These are phyloP conservation scores for Boletus rufocinnamomeus DNA, from an alignment of 768 basidiomycete species.

Conservation along the genomic window DNA sequence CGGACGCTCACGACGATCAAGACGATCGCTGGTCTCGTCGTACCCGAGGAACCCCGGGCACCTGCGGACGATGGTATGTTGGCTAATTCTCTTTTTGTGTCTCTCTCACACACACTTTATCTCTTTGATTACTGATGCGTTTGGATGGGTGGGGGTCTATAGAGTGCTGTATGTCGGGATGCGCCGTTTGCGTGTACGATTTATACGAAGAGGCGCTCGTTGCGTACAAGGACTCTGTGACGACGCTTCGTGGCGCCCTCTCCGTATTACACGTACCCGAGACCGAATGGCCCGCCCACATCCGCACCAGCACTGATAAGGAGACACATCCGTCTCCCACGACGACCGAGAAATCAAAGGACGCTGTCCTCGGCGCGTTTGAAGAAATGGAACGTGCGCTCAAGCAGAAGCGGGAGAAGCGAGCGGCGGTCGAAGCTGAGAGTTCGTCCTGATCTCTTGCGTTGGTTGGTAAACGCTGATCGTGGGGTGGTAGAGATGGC, in stretches of 20 bases:
- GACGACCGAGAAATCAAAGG: slow-evolving; percentile 19
- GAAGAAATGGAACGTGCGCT: slow-evolving; percentile 68
- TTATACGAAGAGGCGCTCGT: slow-evolving; percentile 75
- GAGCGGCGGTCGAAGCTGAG: slow-evolving; percentile 37
- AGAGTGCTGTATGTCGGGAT: slow-evolving; percentile 97
- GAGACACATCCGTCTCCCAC: neutral
- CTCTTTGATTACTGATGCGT: neutral
- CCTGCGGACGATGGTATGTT: slow-evolving; percentile 58
- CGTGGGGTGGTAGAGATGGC: slow-evolving; percentile 15
- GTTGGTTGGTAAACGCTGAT: slow-evolving; percentile 14
- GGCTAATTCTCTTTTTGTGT: neutral
- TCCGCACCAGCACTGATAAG: slow-evolving; percentile 33
- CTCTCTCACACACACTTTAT: too few species aligned
- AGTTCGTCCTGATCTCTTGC: slow-evolving; percentile 35
- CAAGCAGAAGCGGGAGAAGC: slow-evolving; percentile 43
- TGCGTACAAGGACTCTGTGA: slow-evolving; percentile 59
- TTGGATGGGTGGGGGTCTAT: neutral
- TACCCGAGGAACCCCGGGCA: slow-evolving; percentile 62
- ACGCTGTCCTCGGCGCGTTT: slow-evolving; percentile 61
- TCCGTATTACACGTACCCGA: slow-evolving; percentile 49
- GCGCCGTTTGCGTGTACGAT: slow-evolving; percentile 90
- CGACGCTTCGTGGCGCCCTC: slow-evolving; percentile 52
- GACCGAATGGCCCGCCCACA: slow-evolving; percentile 62
- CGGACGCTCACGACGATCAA: neutral
- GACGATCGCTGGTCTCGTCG: slow-evolving; percentile 33